phyloP scores from a whole-genome alignment of 1,139 yeast species.

The Chernovozyma aurita region DNA sequence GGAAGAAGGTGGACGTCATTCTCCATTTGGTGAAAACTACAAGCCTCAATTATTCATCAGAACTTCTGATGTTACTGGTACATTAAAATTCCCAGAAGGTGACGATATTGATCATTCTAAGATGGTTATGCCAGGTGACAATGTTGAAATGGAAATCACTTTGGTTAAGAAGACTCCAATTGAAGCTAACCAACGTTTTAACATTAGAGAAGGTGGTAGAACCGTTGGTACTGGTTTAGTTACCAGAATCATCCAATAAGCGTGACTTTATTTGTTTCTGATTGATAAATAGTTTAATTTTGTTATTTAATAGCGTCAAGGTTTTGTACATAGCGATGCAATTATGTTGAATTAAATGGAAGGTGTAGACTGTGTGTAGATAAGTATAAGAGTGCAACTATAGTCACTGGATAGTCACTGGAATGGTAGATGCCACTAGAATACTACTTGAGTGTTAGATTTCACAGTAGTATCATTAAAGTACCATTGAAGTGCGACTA shows the following conservation, averaged over 20 bases:
- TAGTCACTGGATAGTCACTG: too few species aligned
- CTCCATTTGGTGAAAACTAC: conserved; percentile 95
- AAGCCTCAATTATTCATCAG: conserved; percentile 97
- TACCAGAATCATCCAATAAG: conserved; percentile 82
- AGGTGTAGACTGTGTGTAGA: background rate
- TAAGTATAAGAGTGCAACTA: background rate
- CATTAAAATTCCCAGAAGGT: conserved; percentile 87
- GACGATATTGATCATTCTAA: conserved; percentile 75
- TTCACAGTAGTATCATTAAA: too few species aligned
- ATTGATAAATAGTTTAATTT: background rate
- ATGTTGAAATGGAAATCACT: conserved; percentile 92
- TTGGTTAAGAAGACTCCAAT: conserved; percentile 89
- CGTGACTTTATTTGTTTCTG: background rate
- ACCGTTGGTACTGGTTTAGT: conserved; percentile 98
- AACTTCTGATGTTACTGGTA: conserved; percentile 93
- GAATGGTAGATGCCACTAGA: too few species aligned
- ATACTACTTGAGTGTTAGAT: too few species aligned
- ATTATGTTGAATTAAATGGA: conserved; percentile 2
- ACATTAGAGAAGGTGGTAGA: conserved; percentile 99
- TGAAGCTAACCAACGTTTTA: conserved; percentile 96
- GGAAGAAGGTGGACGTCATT: conserved; percentile 99
- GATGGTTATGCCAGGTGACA: conserved; percentile 98
- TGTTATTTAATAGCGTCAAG: background rate
- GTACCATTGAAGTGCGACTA: too few species aligned
- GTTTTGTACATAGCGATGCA: conserved; percentile 5